Base-by-base conservation (phyloP, 1,284 basidiomycete genomes). In the Rhodotorula sp. region DNA sequence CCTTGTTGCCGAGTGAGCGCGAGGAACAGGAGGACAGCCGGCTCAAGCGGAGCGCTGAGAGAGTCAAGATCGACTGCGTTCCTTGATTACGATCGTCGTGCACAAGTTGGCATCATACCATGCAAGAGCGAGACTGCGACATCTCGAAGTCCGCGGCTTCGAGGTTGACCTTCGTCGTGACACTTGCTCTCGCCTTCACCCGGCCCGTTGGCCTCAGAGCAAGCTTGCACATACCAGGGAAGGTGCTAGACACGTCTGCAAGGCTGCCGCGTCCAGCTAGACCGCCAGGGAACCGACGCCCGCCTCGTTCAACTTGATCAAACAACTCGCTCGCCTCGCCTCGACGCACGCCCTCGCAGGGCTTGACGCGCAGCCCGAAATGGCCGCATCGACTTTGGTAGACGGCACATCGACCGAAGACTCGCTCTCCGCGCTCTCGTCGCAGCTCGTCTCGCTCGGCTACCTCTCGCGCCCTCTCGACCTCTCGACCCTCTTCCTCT, bases 401-500 rank as follows among this genome's bases (percentile, higher is more conserved):
- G 45, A 65, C 46, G 14, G 45, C 48, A 57, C 23, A 25, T 27
- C 52, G 42, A 19, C n/a, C 21, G 44, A 61, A 34, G 63, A 69
- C 13, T 59, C 71, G n/a, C 59, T 73, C 58, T 57, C 63, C 1
- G 63, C 68, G 23, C 52, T 75, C 19, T 73, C 74, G 8, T 50
- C 61, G 10, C 61, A 68, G 25, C 68, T 75, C 48, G 54, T 68
- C 50, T 71, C 74, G 8, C 68, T 56, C 49, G 71, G 71, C 16
- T 68, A 62, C 64, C 63, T 71, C 57, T 49, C 74, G 7, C 68
- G 71, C 10, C 71, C 74, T 0, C 53, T 75, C 52, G 68, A 73
- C 64, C 66, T 73, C 45, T 23, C 48, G 2, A 48, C 67, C 25
- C 58, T 68, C 60, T 67, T 70, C 64, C 46, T 62, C 46, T 7